These are phyloP conservation scores for Didymella exigua DNA, from an alignment of 2,329 filamentous ascomycete genomes.

Conservation along the genomic window DNA sequence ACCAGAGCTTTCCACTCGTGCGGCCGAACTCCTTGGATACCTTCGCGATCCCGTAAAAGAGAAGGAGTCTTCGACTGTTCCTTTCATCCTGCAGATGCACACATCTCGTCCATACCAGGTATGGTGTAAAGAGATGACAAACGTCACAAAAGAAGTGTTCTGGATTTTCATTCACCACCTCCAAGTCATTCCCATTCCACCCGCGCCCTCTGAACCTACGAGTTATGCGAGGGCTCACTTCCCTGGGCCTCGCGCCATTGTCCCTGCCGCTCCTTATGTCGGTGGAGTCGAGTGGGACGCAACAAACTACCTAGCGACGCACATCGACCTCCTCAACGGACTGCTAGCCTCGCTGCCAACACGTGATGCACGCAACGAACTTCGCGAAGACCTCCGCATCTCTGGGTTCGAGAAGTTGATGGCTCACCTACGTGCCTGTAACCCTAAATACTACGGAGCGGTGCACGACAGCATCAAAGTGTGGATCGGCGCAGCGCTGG, in stretches of 20 bases:
- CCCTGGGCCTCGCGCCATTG: conserved; percentile 82
- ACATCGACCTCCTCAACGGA: conserved; percentile 91
- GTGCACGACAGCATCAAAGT: conserved; percentile 88
- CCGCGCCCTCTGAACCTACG: conserved; percentile 38
- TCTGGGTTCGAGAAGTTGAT: conserved; percentile 92
- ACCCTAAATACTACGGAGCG: conserved; percentile 94
- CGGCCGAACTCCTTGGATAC: conserved; percentile 75
- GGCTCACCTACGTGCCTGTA: conserved; percentile 84
- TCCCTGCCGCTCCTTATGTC: conserved; percentile 93
- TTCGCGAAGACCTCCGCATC: conserved; percentile 78
- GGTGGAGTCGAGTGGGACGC: conserved; percentile 99
- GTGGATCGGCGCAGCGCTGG: conserved; percentile 85
- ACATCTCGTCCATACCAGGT: conserved; percentile 85
- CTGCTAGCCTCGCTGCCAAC: conserved; percentile 82
- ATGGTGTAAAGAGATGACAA: conserved; percentile 91
- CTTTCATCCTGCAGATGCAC: conserved; percentile 89
- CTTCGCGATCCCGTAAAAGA: conserved; percentile 75
- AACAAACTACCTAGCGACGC: conserved; percentile 91
- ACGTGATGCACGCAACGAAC: conserved; percentile 70
- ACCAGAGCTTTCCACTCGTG: conserved; percentile 69
- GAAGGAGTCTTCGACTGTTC: conserved; percentile 76
- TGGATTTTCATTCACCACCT: conserved; percentile 98
- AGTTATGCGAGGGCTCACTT: conserved; percentile 71
- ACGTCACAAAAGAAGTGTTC: conserved; percentile 96
- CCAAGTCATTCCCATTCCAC: conserved; percentile 75